A percentile compares a stretch with the other conserved stretches of the same genome.
Evolutionary conservation across 345 rosid species (phyloP).

Genomic region (Pistacia atlantica): DNA sequence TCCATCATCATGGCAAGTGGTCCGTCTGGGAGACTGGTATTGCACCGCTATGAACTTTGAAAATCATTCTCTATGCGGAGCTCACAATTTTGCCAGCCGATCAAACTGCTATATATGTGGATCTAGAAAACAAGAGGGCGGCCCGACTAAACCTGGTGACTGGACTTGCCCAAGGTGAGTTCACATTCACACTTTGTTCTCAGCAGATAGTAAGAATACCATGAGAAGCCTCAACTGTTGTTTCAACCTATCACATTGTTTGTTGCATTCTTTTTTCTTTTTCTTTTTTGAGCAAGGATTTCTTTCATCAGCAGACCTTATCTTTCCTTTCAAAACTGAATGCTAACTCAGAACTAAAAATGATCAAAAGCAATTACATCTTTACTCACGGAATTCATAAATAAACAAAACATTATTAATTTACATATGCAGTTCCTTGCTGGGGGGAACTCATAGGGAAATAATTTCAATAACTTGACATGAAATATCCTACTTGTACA

Average conservation of each 20-base stretch:
- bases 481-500: too few species aligned
- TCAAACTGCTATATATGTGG: constrained; percentile 78
- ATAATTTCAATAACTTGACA: too few species aligned
- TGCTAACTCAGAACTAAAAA: not conserved
- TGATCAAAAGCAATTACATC: too few species aligned
- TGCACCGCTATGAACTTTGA: constrained; percentile 57
- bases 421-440: too few species aligned
- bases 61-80: constrained; percentile 44
- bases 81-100: constrained; percentile 91
- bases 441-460: too few species aligned
- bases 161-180: constrained; percentile 82
- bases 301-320: not conserved
- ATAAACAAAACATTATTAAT: too few species aligned
- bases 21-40: constrained; percentile 93
- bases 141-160: constrained; percentile 63
- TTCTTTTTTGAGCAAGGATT: not conserved
- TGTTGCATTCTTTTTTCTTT: not conserved
- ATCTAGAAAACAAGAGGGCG: constrained; percentile 28
- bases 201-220: not conserved
- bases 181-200: not conserved
- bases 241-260: not conserved
- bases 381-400: too few species aligned
- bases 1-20: constrained; percentile 58
- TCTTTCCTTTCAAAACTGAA: not conserved
- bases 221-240: not conserved